Evolutionary conservation across 495 filamentous ascomycete genomes (phyloP), one percentile per base, ranked within the genome.

Genomic region (Hyaloscypha hepaticicola): DNA sequence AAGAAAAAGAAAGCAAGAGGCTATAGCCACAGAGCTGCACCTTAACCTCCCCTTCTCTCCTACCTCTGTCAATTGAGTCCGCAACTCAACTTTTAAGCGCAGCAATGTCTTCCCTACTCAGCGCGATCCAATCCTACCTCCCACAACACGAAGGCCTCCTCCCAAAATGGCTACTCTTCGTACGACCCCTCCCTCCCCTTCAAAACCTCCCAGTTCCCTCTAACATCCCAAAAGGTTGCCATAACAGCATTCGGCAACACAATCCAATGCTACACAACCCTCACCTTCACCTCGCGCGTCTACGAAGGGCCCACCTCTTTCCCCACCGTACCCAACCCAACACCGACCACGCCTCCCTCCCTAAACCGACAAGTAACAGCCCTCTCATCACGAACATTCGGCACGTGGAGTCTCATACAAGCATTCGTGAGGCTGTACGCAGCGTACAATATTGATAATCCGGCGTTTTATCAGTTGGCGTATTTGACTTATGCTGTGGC

Each of bases 401-500:
- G 92, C 49, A 96, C 92, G 63, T 99, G 92, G 86, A 97, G 93
- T 0, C 82, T 94, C 66, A 74, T 96, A 56, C 83, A 87, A 14
- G 79, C 84, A 34, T 76, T 96, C 34, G 80, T 98, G 55, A 86
- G 95, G 29, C 71, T 93, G 66, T 96, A 95, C 70, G 91, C 92
- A 11, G 90, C 90, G 27, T 97, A 96, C 80, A 80, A 96, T 74
- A 88, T 96, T 63, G 77, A 83, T 45, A 85, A 89, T 60, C 79
- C 85, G 2, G 77, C 78, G 33, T 73, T 90, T 11, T 99, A 97
- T 71, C 82, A 95, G 68, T 77, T 98, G 33, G 89, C 88, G 19
- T 69, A 93, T 38, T 89, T 82, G 83, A 93, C 91, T 0, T 97
- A 91, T 74, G 82, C 80, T 1, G 82, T 97, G 68, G 96, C 94